phyloP scores from a whole-genome alignment of 495 filamentous ascomycete genomes.

The Lentithecium fluviatile region DNA sequence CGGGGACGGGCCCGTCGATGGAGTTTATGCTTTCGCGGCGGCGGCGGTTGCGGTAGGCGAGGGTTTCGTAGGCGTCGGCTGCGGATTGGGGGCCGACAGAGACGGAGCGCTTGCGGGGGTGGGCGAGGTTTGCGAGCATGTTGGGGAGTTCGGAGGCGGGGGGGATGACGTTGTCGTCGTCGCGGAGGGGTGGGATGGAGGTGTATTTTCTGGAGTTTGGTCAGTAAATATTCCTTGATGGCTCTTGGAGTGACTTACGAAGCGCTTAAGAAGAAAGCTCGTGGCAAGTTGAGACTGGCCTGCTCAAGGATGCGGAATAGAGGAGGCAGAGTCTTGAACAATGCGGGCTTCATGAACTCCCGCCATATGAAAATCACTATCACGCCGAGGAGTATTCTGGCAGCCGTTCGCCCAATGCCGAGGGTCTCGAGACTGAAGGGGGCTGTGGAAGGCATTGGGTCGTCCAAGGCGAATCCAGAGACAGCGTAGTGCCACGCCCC shows the following conservation, averaged over 20 bases:
- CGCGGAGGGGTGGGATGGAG: conserved; percentile 70
- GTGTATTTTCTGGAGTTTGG: conserved; percentile 67
- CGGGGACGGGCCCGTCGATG: conserved; percentile 15
- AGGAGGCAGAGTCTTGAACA: conserved; percentile 76
- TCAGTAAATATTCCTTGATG: background rate
- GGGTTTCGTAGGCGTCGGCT: conserved; percentile 91
- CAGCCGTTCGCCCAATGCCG: conserved; percentile 58
- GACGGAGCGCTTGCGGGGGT: conserved; percentile 76
- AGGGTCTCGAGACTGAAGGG: conserved; percentile 63
- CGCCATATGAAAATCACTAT: conserved; percentile 84
- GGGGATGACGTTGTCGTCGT: conserved; percentile 84
- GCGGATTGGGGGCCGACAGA: conserved; percentile 93
- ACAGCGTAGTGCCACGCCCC: conserved; percentile 77
- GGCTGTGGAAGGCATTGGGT: conserved; percentile 60
- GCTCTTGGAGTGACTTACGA: conserved; percentile 54
- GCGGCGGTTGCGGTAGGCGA: conserved; percentile 85
- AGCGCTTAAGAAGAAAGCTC: conserved; percentile 85
- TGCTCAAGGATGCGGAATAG: conserved; percentile 83
- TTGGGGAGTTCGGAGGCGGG: conserved; percentile 78
- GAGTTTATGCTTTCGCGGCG: conserved; percentile 67
- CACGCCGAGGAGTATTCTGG: conserved; percentile 76
- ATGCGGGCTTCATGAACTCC: conserved; percentile 76
- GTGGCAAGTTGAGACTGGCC: conserved; percentile 71
- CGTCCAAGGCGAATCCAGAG: conserved; percentile 52
- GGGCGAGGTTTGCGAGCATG: conserved; percentile 73